Evolutionary conservation across 2,329 filamentous ascomycete genomes (phyloP).

Genomic region (Microcera coccophila): DNA sequence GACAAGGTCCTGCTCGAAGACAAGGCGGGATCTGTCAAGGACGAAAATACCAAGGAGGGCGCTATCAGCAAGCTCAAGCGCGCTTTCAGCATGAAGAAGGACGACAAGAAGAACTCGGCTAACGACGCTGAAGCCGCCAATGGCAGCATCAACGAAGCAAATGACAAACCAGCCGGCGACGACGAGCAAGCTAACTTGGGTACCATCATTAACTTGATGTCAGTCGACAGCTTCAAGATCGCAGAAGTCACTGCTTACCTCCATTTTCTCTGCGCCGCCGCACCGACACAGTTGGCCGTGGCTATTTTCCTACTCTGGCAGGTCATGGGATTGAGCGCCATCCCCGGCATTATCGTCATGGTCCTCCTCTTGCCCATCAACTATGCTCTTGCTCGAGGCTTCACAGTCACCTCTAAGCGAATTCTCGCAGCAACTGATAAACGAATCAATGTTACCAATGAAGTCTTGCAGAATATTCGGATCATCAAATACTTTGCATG

Average conservation of each 20-base stretch:
- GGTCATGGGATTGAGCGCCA: conserved; percentile 87
- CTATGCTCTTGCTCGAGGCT: conserved; percentile 79
- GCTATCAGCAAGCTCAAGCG: conserved; percentile 50
- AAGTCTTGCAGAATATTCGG: conserved; percentile 92
- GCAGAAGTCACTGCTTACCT: conserved; percentile 91
- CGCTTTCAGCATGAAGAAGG: conserved; percentile 58
- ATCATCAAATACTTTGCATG: conserved; percentile 99
- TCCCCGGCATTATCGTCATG: conserved; percentile 92
- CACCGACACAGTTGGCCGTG: conserved; percentile 81
- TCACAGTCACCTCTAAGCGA: conserved; percentile 79
- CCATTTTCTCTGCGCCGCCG: conserved; percentile 90
- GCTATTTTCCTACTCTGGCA: conserved; percentile 79
- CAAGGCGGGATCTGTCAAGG: conserved; percentile 36
- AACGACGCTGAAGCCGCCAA: conserved; percentile 34
- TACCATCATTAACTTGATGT: conserved; percentile 99
- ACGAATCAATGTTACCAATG: conserved; percentile 93
- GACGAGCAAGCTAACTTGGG: conserved; percentile 85
- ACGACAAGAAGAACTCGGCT: conserved; percentile 40
- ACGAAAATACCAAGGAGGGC: conserved; percentile 35
- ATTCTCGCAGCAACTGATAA: conserved; percentile 94
- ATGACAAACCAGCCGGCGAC: conserved; percentile 33
- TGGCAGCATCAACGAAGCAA: conserved; percentile 34
- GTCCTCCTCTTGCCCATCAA: conserved; percentile 83
- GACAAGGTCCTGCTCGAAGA: conserved; percentile 67
- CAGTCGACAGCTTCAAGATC: conserved; percentile 98